Conservation (phyloP, 2,329 filamentous ascomycete genomes). For the Pezizomycotina sp. region DNA sequence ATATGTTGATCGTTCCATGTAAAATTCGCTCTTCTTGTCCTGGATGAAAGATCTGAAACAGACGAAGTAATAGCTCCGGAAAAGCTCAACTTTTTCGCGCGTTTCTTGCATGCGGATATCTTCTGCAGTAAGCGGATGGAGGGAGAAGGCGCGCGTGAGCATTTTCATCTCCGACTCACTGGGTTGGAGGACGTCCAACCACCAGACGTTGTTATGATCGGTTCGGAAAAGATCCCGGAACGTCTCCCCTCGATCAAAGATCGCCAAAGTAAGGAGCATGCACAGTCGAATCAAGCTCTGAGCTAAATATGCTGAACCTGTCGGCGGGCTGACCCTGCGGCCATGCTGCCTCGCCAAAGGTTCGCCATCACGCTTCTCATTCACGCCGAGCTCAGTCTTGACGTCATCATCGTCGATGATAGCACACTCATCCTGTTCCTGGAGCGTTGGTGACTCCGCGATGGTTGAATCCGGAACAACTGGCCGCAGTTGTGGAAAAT, state of each 20-base stretch:
- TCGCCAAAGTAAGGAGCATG: conserved; percentile 80
- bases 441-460: conserved; percentile 14
- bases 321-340: conserved; percentile 35
- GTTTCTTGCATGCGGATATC: conserved; percentile 96
- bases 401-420: conserved; percentile 18
- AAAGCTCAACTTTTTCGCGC: conserved; percentile 93
- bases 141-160: conserved; percentile 79
- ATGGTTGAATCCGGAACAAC: too few species aligned
- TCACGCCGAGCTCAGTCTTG: conserved; percentile 9
- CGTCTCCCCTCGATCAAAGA: conserved; percentile 61
- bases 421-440: conserved; percentile 8
- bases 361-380: conserved; percentile 1
- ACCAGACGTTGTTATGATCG: conserved; percentile 52
- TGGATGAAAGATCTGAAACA: conserved; percentile 98
- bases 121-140: conserved; percentile 86
- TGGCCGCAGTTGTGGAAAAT: too few species aligned
- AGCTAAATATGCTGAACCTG: conserved; percentile 93
- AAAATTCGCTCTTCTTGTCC: conserved; percentile 73
- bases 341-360: conserved; percentile 6
- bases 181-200: conserved; percentile 81
- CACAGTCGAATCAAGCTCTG: conserved; percentile 81
- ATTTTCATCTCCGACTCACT: conserved; percentile 94
- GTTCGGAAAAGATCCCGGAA: conserved; percentile 74
- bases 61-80: conserved; percentile 95
- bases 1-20: conserved; percentile 90